phyloP scores from a whole-genome alignment of 257 asterid species.

The Solanum stenotomum region DNA sequence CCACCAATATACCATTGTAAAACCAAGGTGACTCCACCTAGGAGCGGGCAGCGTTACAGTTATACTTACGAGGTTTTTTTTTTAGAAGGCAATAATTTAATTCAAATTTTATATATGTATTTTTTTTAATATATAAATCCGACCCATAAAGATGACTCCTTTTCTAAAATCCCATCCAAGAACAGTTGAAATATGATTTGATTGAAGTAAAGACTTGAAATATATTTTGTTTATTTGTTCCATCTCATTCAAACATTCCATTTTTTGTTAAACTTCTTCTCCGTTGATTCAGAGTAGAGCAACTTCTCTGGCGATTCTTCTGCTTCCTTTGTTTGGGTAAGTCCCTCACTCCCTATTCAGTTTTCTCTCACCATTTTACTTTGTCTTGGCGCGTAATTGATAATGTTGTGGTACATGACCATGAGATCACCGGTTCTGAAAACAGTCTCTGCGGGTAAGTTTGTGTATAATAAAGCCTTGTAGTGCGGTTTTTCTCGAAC shows the following conservation, averaged over 20 bases:
- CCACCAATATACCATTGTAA: too few species aligned
- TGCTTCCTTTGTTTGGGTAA: neutral
- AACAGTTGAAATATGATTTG: neutral
- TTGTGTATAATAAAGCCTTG: neutral
- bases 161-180: neutral
- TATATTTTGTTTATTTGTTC: neutral
- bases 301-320: neutral
- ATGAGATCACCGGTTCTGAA: too few species aligned
- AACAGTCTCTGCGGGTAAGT: neutral
- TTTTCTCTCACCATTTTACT: neutral
- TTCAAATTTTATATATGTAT: neutral
- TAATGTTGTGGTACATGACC: neutral
- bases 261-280: neutral
- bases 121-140: too few species aligned
- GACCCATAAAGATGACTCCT: neutral
- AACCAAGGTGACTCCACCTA: neutral
- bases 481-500: neutral
- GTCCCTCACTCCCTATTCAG: neutral
- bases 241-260: neutral
- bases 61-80: neutral
- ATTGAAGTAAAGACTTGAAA: neutral
- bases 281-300: neutral
- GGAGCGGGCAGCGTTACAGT: neutral
- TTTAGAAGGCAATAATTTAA: too few species aligned
- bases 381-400: neutral